phyloP scores from a whole-genome alignment of 768 basidiomycete genomes.

The Trametes sanguinea region DNA sequence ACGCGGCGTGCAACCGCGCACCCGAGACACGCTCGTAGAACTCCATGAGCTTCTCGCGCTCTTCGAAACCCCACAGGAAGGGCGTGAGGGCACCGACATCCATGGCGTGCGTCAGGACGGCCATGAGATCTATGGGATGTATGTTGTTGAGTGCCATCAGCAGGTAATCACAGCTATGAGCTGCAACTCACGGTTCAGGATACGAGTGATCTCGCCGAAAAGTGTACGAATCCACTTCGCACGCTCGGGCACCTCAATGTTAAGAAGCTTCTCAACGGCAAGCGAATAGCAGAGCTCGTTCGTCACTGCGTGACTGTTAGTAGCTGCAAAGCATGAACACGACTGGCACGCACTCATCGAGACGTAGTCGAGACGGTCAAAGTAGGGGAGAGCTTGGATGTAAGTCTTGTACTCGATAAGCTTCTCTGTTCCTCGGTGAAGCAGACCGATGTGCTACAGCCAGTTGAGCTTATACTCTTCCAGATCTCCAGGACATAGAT shows the following conservation, averaged over 20 bases:
- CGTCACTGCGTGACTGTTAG: constrained; percentile 70
- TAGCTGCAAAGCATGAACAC: background rate
- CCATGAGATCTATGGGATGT: constrained; percentile 78
- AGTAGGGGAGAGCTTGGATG: constrained; percentile 96
- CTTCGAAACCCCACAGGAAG: constrained; percentile 99
- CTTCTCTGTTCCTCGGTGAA: constrained; percentile 98
- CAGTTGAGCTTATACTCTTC: background rate
- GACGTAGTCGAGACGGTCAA: constrained; percentile 98
- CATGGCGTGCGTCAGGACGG: constrained; percentile 92
- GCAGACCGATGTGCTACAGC: constrained; percentile 83
- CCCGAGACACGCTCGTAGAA: constrained; percentile 99
- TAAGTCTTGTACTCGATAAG: constrained; percentile 99
- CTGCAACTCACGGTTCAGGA: constrained; percentile 77
- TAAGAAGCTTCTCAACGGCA: constrained; percentile 97
- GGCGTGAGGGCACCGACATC: constrained; percentile 98
- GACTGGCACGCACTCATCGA: constrained; percentile 84
- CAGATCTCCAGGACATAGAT: background rate
- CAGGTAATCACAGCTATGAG: background rate
- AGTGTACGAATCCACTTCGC: constrained; percentile 98
- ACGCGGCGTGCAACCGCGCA: constrained; percentile 96
- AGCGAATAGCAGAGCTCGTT: constrained; percentile 97
- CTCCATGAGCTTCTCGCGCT: constrained; percentile 99
- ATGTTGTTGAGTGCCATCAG: background rate
- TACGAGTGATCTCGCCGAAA: constrained; percentile 95
- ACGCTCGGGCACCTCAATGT: constrained; percentile 94